Evolutionary conservation across 2,329 filamentous ascomycete genomes (phyloP).

Genomic region (Botryosphaeria dothidea): DNA sequence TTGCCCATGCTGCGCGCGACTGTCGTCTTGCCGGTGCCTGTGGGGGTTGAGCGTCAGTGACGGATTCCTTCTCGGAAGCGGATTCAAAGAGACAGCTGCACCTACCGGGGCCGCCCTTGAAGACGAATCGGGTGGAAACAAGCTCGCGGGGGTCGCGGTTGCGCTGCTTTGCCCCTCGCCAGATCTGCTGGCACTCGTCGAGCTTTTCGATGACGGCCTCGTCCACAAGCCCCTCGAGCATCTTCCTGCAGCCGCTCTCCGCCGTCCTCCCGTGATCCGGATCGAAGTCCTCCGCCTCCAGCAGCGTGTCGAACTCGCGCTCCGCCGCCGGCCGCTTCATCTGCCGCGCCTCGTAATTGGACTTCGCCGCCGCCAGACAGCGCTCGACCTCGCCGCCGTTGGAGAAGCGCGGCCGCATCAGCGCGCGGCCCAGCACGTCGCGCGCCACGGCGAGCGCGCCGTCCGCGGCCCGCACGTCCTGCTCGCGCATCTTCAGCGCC

Average conservation of each 20-base stretch:
- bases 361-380: conserved; percentile 60
- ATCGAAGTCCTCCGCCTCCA: conserved; percentile 58
- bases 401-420: conserved; percentile 66
- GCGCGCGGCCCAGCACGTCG: conserved; percentile 61
- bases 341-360: conserved; percentile 47
- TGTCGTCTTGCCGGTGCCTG: not conserved
- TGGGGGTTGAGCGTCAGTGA: not conserved
- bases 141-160: conserved; percentile 58
- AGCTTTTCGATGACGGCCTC: not conserved
- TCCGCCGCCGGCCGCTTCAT: not conserved
- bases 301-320: conserved; percentile 22
- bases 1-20: not conserved
- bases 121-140: conserved; percentile 69
- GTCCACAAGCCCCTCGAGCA: not conserved
- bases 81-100: conserved; percentile 75
- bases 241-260: conserved; percentile 52
- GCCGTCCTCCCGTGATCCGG: conserved; percentile 59
- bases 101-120: conserved; percentile 65
- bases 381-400: conserved; percentile 76
- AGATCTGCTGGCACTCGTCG: conserved; percentile 41
- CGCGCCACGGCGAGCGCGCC: conserved; percentile 56
- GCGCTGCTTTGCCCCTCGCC: conserved; percentile 51
- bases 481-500: conserved; percentile 60
- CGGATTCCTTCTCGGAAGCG: not conserved
- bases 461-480: conserved; percentile 55